Percentiles rank a stretch among this genome's conserved stretches.
Evolutionary conservation across 1,139 yeast species (phyloP).

Genomic region (Pichia kudriavzevii): DNA sequence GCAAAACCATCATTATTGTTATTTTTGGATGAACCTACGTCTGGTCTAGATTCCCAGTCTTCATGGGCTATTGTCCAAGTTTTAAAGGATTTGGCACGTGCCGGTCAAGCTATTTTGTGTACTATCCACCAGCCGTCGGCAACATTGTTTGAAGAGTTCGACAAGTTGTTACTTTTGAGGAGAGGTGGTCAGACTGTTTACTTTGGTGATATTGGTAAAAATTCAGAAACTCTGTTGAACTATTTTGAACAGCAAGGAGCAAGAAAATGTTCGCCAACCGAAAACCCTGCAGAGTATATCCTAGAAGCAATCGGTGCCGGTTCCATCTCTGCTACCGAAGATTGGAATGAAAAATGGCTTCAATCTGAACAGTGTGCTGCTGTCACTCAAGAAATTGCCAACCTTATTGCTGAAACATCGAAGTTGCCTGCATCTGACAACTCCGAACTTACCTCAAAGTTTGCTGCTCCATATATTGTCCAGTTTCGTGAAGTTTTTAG

Average conservation of each 20-base stretch:
- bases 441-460: slow-evolving; percentile 27
- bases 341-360: slow-evolving; percentile 42
- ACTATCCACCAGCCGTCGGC: slow-evolving; percentile 56
- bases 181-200: slow-evolving; percentile 52
- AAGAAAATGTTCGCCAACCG: slow-evolving; percentile 39
- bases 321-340: slow-evolving; percentile 36
- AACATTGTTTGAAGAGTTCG: slow-evolving; percentile 41
- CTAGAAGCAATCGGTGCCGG: slow-evolving; percentile 54
- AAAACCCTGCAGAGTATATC: slow-evolving; percentile 25
- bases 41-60: slow-evolving; percentile 48
- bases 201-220: slow-evolving; percentile 49
- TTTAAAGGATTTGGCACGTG: slow-evolving; percentile 35
- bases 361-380: slow-evolving; percentile 18
- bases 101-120: slow-evolving; percentile 47
- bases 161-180: slow-evolving; percentile 35
- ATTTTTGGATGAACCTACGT: slow-evolving; percentile 46
- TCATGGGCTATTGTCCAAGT: slow-evolving; percentile 43
- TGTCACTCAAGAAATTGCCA: slow-evolving; percentile 24
- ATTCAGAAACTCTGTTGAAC: slow-evolving; percentile 36
- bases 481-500: slow-evolving; percentile 35
- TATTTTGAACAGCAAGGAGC: slow-evolving; percentile 43
- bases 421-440: slow-evolving; percentile 12
- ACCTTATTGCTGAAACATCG: slow-evolving; percentile 14
- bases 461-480: slow-evolving; percentile 31
- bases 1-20: slow-evolving; percentile 42